Evolutionary conservation across 2,329 filamentous ascomycete genomes (phyloP), one percentile per base, ranked within the genome.

Genomic region (Penicillium sp.): DNA sequence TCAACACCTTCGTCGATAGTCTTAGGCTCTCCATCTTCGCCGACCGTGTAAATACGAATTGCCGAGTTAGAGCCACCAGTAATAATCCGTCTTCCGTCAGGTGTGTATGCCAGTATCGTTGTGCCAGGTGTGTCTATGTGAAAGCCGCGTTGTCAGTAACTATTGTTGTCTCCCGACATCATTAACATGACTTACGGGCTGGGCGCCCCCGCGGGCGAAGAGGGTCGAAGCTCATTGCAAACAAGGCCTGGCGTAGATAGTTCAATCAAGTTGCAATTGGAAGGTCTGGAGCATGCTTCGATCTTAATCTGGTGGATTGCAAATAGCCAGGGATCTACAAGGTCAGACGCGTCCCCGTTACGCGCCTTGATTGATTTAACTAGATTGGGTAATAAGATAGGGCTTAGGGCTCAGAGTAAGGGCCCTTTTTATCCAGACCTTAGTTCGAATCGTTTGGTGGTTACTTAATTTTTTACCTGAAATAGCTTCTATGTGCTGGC

Each of bases 1-100:
- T 97, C 93, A 58, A 89, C 88, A 52, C 88, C 91, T 61, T 97
- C 91, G 71, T 97, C 93, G 54, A 99, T 88, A 55, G 93, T 96
- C 56, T 84, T 86, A 10, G 95, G 94, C 72, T 99, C 94, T 65
- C 91, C 92, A 76, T 96, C 89, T 37, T 89, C 94, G 57, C 90
- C 91, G 14, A 92, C 94, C 63, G 88, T 90, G 78, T 96, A 99
- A 47, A 97, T 84, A 47, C 95, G 89, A 67, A 96, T 91, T 8
- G 90, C 91, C 69, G 95, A 95, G 77, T 97, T 96, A 56, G 90
- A 88, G 61, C 94, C 94, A 58, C 91, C 92, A 11, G 94, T 97
- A 62, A 97, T 85, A 55, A 99, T 82, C 66, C 89, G 90, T 64
- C 83, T 84, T 59, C 95, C 94, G 73, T 96, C 87, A 7, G 91